Conservation (phyloP, 225 moss, liverwort and hornwort species). For the Bryum argenteum region DNA sequence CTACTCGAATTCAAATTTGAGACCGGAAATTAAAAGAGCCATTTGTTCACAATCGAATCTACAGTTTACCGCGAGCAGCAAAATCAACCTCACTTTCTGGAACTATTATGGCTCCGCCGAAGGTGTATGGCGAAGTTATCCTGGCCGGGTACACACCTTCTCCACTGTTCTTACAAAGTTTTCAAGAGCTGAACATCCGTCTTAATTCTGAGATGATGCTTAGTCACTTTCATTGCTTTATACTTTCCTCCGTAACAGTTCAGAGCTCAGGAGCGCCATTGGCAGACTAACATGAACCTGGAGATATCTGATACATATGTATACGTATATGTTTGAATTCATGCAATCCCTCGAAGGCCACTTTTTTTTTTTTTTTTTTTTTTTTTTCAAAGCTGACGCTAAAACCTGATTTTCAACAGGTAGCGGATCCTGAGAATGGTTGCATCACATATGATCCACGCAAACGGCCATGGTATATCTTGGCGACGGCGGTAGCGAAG, state of each 20-base stretch:
- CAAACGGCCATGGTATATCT: conserved; percentile 57
- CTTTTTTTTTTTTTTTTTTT: not conserved
- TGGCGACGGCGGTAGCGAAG: conserved; percentile 59
- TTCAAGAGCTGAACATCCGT: not conserved
- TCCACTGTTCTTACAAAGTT: not conserved
- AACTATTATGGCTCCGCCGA: conserved; percentile 55
- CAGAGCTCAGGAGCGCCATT: not conserved
- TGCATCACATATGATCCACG: conserved; percentile 53
- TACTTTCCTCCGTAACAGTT: not conserved
- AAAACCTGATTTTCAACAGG: conserved; percentile 29
- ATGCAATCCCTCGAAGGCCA: not conserved
- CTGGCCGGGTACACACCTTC: conserved; percentile 45
- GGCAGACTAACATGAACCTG: not conserved
- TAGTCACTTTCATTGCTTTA: not conserved
- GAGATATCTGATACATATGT: not conserved
- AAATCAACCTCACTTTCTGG: conserved; percentile 51
- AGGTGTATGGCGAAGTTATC: conserved; percentile 54
- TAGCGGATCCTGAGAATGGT: conserved; percentile 32
- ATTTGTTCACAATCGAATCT: conserved; percentile 57
- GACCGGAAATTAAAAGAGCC: conserved; percentile 46
- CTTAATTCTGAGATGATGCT: not conserved
- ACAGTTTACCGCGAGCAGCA: conserved; percentile 54
- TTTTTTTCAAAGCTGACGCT: too few species aligned
- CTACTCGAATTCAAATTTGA: conserved; percentile 47
- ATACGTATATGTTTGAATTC: not conserved